Evolutionary conservation across 352 stramenopile species (phyloP), one percentile per base, ranked within the genome.

Genomic region (Phytopythium sindhum): DNA sequence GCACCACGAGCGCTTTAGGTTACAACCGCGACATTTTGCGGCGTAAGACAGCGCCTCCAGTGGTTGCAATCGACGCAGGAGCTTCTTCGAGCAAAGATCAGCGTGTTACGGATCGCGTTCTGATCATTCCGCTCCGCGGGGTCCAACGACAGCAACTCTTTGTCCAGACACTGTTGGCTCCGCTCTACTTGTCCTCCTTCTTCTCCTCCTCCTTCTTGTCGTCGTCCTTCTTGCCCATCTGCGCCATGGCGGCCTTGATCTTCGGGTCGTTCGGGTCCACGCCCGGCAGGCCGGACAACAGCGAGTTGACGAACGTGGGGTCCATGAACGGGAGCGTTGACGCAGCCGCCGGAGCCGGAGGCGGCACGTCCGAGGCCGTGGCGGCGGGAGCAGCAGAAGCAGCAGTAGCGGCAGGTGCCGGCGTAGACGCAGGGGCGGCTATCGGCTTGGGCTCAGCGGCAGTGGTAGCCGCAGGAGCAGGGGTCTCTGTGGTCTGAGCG

Each of bases 251-350:
- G 4, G 87, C 91, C 57, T 96, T 76, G 70, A 98, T 97, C 69
- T 97, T 91, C 5, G 92, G 91, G 69, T 98, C 90, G 70, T 97
- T 97, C 35, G 85, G 84, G 70, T 98, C 92, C 62, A 97, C 91
- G 55, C 91, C 91, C 19, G 86, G 88, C 28, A 97, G 72, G 19
- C 88, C 85, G n/a, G 77, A 90, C 42, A 98, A 75, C 63, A 98
- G 67, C 45, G 87, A 91, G 68, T 93, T 92, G 64, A 97, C 90
- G 60, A 97, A 97, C 41, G 79, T 82, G 10, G 90, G 85, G 63
- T 97, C 91, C 78, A 96, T 91, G 66, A 97, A 97, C 39, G 88
- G 88, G 54, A 92, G 71, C 58, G 83, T 92, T 0, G 84, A 95
- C 21, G 86, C 88, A n/a, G 81, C 81, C 15, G 86, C 81, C 3